Percentiles rank a stretch among this genome's conserved stretches.
Evolutionary conservation across 305 asterid genomes (phyloP).

Genomic region (Fraxinus sp.): DNA sequence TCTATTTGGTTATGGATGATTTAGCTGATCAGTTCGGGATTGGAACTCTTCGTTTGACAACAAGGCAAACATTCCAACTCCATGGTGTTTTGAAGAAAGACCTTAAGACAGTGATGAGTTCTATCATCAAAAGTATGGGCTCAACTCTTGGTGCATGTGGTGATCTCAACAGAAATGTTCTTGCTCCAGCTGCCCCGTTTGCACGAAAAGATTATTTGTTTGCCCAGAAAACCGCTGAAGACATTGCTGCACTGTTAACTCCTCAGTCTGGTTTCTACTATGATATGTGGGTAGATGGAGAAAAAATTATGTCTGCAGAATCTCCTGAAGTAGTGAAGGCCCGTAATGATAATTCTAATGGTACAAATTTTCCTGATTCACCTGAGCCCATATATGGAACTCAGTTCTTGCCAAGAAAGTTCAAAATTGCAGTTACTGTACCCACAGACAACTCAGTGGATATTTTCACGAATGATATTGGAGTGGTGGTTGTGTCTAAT

Average conservation of each 20-base stretch:
- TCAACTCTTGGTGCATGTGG: slow-evolving; percentile 98
- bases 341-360: slow-evolving; percentile 83
- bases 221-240: slow-evolving; percentile 95
- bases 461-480: slow-evolving; percentile 82
- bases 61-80: slow-evolving; percentile 94
- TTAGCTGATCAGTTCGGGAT: slow-evolving; percentile 93
- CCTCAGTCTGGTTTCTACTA: slow-evolving; percentile 97
- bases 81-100: slow-evolving; percentile 86
- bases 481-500: slow-evolving; percentile 76
- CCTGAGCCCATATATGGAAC: slow-evolving; percentile 97
- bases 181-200: slow-evolving; percentile 89
- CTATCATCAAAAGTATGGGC: slow-evolving; percentile 78
- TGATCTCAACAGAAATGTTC: slow-evolving; percentile 90
- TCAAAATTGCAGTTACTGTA: slow-evolving; percentile 89
- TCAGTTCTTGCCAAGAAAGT: slow-evolving; percentile 98
- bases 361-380: slow-evolving; percentile 85
- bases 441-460: slow-evolving; percentile 93
- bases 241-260: slow-evolving; percentile 85
- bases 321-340: slow-evolving; percentile 84
- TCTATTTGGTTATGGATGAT: slow-evolving; percentile 89
- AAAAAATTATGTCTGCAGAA: slow-evolving; percentile 72
- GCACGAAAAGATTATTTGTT: slow-evolving; percentile 69
- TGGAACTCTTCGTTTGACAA: slow-evolving; percentile 88
- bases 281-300: slow-evolving; percentile 98
- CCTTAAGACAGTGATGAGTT: slow-evolving; percentile 91